Base-by-base conservation (phyloP, 805 yeast genomes). In the Kuraishia ogatae region DNA sequence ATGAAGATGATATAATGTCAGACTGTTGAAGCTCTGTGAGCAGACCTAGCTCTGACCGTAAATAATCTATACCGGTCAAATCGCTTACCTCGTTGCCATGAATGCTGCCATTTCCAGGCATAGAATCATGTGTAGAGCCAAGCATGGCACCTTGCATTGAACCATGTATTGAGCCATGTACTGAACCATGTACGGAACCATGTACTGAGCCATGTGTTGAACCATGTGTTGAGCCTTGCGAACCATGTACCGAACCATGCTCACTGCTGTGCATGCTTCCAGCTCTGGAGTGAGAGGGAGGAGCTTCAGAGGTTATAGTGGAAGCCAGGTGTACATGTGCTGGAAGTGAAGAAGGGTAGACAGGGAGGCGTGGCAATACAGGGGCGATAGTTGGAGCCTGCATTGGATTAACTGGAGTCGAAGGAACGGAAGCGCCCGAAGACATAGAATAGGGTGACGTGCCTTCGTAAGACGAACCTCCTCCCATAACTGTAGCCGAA, bases 1-100 rank as follows among this genome's bases (percentile, higher is more conserved):
- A 77, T 2, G 49, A 21, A 24, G 78, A 66, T 11, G 71, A 73
- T 26, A 76, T 68, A 51, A 83, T 63, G 29, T 64, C 62, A 8
- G 69, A 60, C 5, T 62, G 58, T 19, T 70, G 67, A 35, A 71
- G 63, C 28, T 67, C 69, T 59, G 64, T 70, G 50, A 74, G 69
- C 53, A 60, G 69, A 55, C 56, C 70, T 60, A 72, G 67, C 62
- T 70, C 87, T 54, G 61, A 35, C 4, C n/a, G 15, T 35, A 35
- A 35, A 35, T 35, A 35, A 10, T 4, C 43, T 13, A 35, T 4
- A 15, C 43, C n/a, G 13, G 17, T 3, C n/a, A 13, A 8, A 7
- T 35, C n/a, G n/a, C 43, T 17, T 13, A 17, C 6, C n/a, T 35
- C 43, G 29, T 10, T 26, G 29, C 29, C 29, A 26, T 26, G 29